Percentiles rank a stretch among this genome's conserved stretches.
phyloP scores from a whole-genome alignment of 257 asterid species.

The Voacanga thouarsii region DNA sequence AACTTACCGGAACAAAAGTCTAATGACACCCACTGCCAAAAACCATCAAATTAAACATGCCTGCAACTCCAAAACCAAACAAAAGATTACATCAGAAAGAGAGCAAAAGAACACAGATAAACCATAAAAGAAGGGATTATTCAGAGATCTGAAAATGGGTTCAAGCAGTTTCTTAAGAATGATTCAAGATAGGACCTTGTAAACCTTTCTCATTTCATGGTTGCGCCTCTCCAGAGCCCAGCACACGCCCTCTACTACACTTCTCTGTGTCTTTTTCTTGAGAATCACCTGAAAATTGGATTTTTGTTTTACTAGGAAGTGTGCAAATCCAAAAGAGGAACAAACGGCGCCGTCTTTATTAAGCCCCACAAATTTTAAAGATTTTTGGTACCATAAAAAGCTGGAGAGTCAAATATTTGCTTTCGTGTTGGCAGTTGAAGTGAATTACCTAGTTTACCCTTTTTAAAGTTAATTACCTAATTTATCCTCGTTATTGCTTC shows the following conservation, averaged over 20 bases:
- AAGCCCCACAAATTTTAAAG: neutral
- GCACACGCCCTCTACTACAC: constrained; percentile 6
- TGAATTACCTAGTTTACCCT: neutral
- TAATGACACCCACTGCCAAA: neutral
- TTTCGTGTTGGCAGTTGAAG: neutral
- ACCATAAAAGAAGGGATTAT: neutral
- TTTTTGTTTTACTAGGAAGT: neutral
- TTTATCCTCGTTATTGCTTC: neutral
- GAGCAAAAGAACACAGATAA: neutral
- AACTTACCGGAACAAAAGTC: constrained; percentile 17
- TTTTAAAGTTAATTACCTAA: neutral
- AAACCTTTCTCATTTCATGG: neutral
- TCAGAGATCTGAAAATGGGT: constrained; percentile 10
- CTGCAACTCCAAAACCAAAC: neutral
- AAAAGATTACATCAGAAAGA: neutral
- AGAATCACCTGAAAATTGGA: neutral
- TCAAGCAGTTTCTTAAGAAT: neutral
- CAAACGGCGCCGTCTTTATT: constrained; percentile 12
- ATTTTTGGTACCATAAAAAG: no score
- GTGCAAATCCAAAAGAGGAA: neutral
- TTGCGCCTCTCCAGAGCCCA: neutral
- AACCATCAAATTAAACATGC: constrained; percentile 2
- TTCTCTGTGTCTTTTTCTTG: neutral
- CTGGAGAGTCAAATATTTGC: neutral
- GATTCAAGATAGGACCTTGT: neutral